A percentile compares a stretch with the other conserved stretches of the same genome.
These are phyloP conservation scores for Podila verticillata DNA, from an alignment of 192 early-diverging fungal species.

Conservation along the genomic window DNA sequence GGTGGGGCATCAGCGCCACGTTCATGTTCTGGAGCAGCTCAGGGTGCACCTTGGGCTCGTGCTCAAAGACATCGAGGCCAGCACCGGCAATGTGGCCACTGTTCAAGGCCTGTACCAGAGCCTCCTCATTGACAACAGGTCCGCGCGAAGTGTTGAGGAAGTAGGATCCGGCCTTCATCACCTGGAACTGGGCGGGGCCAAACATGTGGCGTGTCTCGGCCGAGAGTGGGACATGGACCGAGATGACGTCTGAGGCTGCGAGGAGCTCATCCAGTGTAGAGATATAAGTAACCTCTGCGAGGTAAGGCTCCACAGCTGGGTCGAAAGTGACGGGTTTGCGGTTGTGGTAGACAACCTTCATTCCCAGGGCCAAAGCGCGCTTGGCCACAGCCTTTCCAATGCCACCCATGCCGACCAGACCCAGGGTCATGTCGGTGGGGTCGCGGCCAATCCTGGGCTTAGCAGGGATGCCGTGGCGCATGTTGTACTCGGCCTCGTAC, in stretches of 20 bases:
- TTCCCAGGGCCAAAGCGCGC: slow-evolving; percentile 53
- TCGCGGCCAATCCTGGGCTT: slow-evolving; percentile 37
- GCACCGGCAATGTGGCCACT: slow-evolving; percentile 54
- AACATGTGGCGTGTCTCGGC: slow-evolving; percentile 50
- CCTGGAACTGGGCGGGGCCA: slow-evolving; percentile 27
- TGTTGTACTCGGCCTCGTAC: slow-evolving; percentile 31
- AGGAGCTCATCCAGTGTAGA: slow-evolving; percentile 34
- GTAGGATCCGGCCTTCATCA: slow-evolving; percentile 48
- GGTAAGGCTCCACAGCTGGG: slow-evolving; percentile 22
- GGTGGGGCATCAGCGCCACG: slow-evolving; percentile 46
- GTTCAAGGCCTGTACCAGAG: slow-evolving; percentile 45
- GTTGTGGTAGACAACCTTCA: slow-evolving; percentile 56
- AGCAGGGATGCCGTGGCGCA: slow-evolving; percentile 19
- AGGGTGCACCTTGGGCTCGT: slow-evolving; percentile 52
- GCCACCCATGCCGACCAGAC: slow-evolving; percentile 67
- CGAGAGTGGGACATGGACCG: slow-evolving; percentile 49
- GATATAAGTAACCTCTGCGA: slow-evolving; percentile 34
- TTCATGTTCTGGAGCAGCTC: slow-evolving; percentile 43
- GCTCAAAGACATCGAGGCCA: slow-evolving; percentile 61
- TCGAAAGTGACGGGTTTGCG: slow-evolving; percentile 19
- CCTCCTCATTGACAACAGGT: slow-evolving; percentile 51
- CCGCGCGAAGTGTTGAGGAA: slow-evolving; percentile 59
- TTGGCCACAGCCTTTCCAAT: slow-evolving; percentile 64
- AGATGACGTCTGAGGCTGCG: slow-evolving; percentile 26
- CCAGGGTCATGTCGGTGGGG: slow-evolving; percentile 58